Base-by-base conservation (phyloP, 768 basidiomycete genomes). In the Candolleomyces eurysporus region DNA sequence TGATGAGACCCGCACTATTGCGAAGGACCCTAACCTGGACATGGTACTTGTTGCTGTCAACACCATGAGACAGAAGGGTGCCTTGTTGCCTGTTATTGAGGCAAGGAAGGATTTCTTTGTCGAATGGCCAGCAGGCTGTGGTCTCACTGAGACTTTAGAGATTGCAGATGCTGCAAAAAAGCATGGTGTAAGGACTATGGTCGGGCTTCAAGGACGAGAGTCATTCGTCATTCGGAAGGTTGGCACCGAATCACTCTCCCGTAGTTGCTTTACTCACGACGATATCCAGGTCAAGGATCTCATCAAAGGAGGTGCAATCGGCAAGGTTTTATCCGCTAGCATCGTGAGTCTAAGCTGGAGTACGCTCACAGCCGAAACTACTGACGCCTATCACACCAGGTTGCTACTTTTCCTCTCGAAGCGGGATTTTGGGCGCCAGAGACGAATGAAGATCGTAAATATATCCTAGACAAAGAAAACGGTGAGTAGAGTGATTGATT, bases 41-140 rank as follows among this genome's bases (percentile, higher is more conserved):
- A 58, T 78, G 31, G 71, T 78, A 36, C 71, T 66, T 1, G 71
- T 77, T 4, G n/a, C 71, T 17, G 72, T 78, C 53, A 70, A 69
- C 55, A 63, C 71, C 17, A 61, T 65, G 10, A 19, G 53, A 1
- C 77, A 78, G 62, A 68, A 64, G 40, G 64, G 61, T 1, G 65
- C 71, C 1, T 62, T 70, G 19, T 19, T 67, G 19, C 70, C 74
- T 16, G 70, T 67, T 7, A 71, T 78, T 31, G 69, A 69, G 30
- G 73, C 73, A 17, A 74, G 75, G 13, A 79, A 79, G 63, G 62
- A 72, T 42, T 55, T 76, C 39, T 78, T 77, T 58, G 60, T 77
- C 13, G 77, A 78, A 62, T 78, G 76, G 76, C 76, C 77, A 4
- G 69, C 66, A 5, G 77, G 75, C 9, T 60, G 45, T 26, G 65